Conservation (phyloP, 73 alveolate genomes). For the Breviolum minutum region DNA sequence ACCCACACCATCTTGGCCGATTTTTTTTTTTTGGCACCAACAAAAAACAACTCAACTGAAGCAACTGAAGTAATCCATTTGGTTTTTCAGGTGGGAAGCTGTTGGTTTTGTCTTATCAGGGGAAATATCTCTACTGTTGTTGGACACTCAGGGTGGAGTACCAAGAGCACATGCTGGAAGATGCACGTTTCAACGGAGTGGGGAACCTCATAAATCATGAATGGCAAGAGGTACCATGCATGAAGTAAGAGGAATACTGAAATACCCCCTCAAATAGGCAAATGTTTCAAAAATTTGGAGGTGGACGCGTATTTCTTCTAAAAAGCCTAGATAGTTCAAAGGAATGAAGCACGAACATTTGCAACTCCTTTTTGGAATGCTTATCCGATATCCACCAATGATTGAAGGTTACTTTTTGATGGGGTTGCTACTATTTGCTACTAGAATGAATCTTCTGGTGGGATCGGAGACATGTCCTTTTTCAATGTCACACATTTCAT, state of each 20-base stretch:
- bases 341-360: too few species aligned
- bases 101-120: not conserved
- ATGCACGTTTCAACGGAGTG: not conserved
- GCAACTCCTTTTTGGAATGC: too few species aligned
- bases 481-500: too few species aligned
- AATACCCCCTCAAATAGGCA: not conserved
- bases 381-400: too few species aligned
- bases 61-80: not conserved
- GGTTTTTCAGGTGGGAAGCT: not conserved
- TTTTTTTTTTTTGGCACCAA: not conserved
- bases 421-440: too few species aligned
- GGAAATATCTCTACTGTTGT: not conserved
- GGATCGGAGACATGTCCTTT: too few species aligned
- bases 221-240: not conserved
- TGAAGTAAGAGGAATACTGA: not conserved
- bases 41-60: too few species aligned
- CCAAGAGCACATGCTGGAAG: constrained; percentile 46
- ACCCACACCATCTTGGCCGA: not conserved
- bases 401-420: too few species aligned
- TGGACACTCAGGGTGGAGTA: constrained; percentile 44
- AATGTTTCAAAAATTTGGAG: not conserved
- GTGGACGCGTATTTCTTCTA: not conserved
- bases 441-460: too few species aligned
- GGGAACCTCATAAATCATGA: too few species aligned
- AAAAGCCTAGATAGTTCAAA: too few species aligned